Base-by-base conservation (phyloP, 768 basidiomycete genomes). In the Termitomyces sp. region DNA sequence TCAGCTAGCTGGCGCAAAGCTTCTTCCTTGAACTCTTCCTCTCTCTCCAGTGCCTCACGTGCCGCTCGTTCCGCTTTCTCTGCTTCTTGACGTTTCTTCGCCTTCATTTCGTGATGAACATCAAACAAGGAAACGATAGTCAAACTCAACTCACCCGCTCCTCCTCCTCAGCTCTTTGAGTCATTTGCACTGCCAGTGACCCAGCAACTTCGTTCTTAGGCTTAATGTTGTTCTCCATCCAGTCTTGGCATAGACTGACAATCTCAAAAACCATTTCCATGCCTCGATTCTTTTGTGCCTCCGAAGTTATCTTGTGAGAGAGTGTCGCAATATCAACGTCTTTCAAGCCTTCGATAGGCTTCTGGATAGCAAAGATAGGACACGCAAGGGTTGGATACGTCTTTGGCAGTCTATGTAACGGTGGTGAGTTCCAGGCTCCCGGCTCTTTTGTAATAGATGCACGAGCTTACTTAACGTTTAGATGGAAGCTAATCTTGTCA, bases 261-360 rank as follows among this genome's bases (percentile, higher is more conserved):
- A 92, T 85, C 86, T 91, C 82, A 69, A 92, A 90, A 36, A 91
- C 87, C 82, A 90, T 87, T 70, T 90, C 89, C 22, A 81, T 79
- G 4, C 91, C 91, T 54, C 81, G 76, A 61, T 78, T 69, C 63
- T 78, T 82, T 72, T 86, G 85, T 1, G 84, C 87, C 66, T 93
- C 87, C 0, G 74, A 71, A 55, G 86, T 84, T 54, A 93, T 81
- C 20, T 76, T 76, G 48, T 83, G 83, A 5, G 81, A 74, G 20
- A 93, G 71, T 42, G 76, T 82, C 46, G 75, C 71, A 48, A 87
- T 73, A 60, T 89, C 77, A n/a, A 82, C 81, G 33, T 79, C 75
- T 41, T 69, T 75, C 34, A 93, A 66, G 24, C 89, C 89, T 36
- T 77, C 73, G 54, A 81, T 76, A 22, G 88, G 87, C 65, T 82